Base-by-base conservation (phyloP, 1,284 basidiomycete genomes). In the Filobasidium uniguttulatum region DNA sequence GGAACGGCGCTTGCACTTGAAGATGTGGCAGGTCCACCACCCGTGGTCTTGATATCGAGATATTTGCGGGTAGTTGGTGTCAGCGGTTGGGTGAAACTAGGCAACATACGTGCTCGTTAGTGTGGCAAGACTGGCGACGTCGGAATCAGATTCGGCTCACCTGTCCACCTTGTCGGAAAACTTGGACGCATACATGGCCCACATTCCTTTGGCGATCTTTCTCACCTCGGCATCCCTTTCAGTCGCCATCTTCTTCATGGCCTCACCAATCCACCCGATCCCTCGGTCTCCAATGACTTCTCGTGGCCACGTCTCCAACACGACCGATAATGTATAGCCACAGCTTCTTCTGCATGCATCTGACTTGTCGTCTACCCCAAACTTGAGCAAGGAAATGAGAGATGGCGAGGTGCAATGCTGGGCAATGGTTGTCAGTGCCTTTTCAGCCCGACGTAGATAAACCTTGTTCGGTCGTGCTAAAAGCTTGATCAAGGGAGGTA, bases 401-500 rank as follows among this genome's bases (percentile, higher is more conserved):
- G 56, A 33, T 0, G 64, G 55, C 0, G 70, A 56, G 1, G 59
- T 66, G 55, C 72, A 74, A 55, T 72, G 62, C 4, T 64, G 59
- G 26, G 73, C 64, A 46, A 75, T 71, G 8, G 67, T 65, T 6
- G 61, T 50, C 1, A 75, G 58, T 29, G 65, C 67, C 55, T 70
- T 71, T 41, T 73, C 71, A 0, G 72, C 67, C 15, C 73, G 61
- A 43, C 69, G 68, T 10, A 72, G 57, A 29, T 68, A 68, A 7
- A 75, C 70, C 56, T 73, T 73, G 62, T 74, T 74, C 0, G 73
- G 72, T 29, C 72, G 59, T 1, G 69, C 69, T 44, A 73, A 70
- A 30, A 73, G 65, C 17, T 62, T 57, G 43, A 74, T 55, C 4
- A 73, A 57, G 0, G 71, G 64, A 14, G 72, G 72, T 10, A 74